Evolutionary conservation across 1,284 basidiomycete species (phyloP), one percentile per base, ranked within the genome.

Genomic region (Pseudozyma tsukubaensis): DNA sequence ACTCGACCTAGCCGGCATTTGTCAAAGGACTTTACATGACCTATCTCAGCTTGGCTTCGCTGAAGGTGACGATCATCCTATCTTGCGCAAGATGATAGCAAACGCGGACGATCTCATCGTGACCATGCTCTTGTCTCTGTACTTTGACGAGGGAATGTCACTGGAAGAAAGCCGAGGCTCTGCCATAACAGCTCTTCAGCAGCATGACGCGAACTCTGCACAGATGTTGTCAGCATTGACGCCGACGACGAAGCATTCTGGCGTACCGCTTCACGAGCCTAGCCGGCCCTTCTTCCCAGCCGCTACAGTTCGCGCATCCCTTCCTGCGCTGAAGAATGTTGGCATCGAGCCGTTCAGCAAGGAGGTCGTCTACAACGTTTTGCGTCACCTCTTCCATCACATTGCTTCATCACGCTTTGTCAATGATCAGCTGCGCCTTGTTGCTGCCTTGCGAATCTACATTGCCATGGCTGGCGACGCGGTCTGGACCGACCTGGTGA

Each of bases 341-440:
- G 63, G 68, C 1, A 39, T 71, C 32, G 48, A 47, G 12, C 51
- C 63, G 0, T 67, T 63, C 45, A 40, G 56, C 12, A 52, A 55
- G 8, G 59, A 66, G 12, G 51, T 61, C 13, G 48, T 53, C 21
- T 81, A 76, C 57, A 67, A 78, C 43, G 67, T 75, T 4, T 42
- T 80, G 24, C 90, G 92, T 59, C 89, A 90, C 56, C 86, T 96
- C 10, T 90, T 96, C 72, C 87, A 90, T 8, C 87, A 88, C 42
- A 86, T 94, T 32, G 88, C 92, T 64, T 84, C 86, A 2, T 89
- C 90, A 0, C 90, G 90, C n/a, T 87, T 97, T 44, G 88, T 96
- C 70, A 93, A 93, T 80, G 93, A 97, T 80, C 93, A 97, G 83
- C 85, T 91, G 47, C 90, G 94, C 7, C 86, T 92, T 34, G 83